These are phyloP conservation scores for Fusarium sp. DNA, from an alignment of 2,329 filamentous ascomycete genomes.

Conservation along the genomic window DNA sequence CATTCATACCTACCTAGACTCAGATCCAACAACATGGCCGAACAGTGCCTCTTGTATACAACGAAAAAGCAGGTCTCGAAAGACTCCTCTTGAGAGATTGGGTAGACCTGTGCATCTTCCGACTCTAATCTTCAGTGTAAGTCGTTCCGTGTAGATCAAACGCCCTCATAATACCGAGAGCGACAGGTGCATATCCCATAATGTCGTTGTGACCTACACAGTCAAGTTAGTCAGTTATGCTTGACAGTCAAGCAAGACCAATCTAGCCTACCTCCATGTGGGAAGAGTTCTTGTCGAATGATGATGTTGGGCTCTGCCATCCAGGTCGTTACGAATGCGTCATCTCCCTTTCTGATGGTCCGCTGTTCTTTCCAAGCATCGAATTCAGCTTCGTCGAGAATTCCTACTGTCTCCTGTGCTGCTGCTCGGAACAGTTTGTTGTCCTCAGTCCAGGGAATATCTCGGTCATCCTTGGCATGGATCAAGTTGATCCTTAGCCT, in stretches of 20 bases:
- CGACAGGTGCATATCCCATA: conserved; percentile 72
- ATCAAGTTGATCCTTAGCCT: conserved; percentile 77
- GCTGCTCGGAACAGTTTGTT: conserved; percentile 72
- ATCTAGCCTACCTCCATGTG: conserved; percentile 64
- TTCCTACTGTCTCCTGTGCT: conserved; percentile 61
- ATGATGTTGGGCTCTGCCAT: conserved; percentile 57
- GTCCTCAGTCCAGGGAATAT: conserved; percentile 82
- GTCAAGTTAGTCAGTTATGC: conserved; percentile 1
- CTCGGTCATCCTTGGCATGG: conserved; percentile 83
- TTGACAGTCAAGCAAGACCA: neutral
- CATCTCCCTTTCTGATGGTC: conserved; percentile 56
- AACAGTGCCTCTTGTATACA: neutral
- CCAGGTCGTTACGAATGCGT: conserved; percentile 63
- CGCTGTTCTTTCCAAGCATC: conserved; percentile 58
- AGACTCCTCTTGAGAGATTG: neutral
- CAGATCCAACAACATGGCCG: neutral
- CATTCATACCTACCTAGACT: neutral
- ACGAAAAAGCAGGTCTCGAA: neutral
- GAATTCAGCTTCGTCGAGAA: conserved; percentile 53
- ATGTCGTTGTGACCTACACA: conserved; percentile 75
- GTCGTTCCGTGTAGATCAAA: conserved; percentile 62
- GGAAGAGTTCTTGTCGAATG: conserved; percentile 66
- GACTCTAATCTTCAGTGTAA: conserved; percentile 34
- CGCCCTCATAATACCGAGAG: conserved; percentile 72
- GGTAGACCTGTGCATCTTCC: neutral